A percentile compares a stretch with the other conserved stretches of the same genome.
phyloP scores from a whole-genome alignment of 2,329 filamentous ascomycete genomes.

The Tolypocladium tropicale region DNA sequence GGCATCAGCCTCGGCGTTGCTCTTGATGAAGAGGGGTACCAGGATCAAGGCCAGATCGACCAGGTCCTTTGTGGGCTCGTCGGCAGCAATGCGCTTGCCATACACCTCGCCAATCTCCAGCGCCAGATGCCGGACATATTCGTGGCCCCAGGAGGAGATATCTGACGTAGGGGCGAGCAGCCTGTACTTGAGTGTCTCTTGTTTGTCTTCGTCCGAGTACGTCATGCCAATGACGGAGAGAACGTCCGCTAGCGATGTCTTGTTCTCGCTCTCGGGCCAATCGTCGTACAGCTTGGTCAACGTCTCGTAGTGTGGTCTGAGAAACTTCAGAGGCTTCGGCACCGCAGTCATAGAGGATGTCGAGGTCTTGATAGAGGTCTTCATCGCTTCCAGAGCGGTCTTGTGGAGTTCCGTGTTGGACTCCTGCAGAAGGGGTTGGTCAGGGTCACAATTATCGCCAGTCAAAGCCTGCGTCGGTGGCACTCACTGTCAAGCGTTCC shows the following conservation, averaged over 20 bases:
- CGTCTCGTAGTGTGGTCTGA: slow-evolving; percentile 90
- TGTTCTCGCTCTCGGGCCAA: slow-evolving; percentile 77
- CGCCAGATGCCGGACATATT: slow-evolving; percentile 92
- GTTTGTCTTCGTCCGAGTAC: slow-evolving; percentile 88
- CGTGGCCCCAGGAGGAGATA: slow-evolving; percentile 94
- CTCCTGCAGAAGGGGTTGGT: slow-evolving; percentile 50
- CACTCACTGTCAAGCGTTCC: slow-evolving; percentile 73
- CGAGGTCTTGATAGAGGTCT: slow-evolving; percentile 96
- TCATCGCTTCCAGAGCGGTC: slow-evolving; percentile 88
- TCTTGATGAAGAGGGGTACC: slow-evolving; percentile 90
- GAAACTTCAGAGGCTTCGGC: slow-evolving; percentile 95
- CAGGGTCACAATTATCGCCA: background rate
- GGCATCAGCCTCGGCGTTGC: slow-evolving; percentile 95
- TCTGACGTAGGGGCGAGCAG: slow-evolving; percentile 83
- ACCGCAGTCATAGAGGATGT: slow-evolving; percentile 99
- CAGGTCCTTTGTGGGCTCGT: slow-evolving; percentile 75
- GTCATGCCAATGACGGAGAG: slow-evolving; percentile 98
- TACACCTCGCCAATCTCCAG: slow-evolving; percentile 95
- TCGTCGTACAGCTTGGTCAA: slow-evolving; percentile 80
- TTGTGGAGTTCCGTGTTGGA: slow-evolving; percentile 81
- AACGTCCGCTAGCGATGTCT: slow-evolving; percentile 86
- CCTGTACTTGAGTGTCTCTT: slow-evolving; percentile 94
- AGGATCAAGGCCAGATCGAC: slow-evolving; percentile 74
- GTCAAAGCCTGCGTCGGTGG: no score
- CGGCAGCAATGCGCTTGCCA: slow-evolving; percentile 73